Conservation (phyloP, 805 yeast species). For the Metschnikowia aberdeeniae region DNA sequence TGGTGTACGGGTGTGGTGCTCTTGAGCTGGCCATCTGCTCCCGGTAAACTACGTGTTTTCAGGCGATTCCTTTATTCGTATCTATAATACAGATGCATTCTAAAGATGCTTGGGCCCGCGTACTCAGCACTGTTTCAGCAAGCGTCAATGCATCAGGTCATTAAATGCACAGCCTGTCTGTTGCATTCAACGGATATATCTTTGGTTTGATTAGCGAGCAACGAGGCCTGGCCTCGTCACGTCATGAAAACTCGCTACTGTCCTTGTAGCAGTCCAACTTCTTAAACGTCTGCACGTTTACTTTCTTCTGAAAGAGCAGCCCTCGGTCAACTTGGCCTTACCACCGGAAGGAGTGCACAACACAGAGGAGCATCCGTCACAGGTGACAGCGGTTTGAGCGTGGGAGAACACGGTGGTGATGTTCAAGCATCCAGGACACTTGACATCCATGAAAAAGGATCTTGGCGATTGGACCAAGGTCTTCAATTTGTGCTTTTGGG, state of each 20-base stretch:
- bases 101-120: conserved; percentile 10
- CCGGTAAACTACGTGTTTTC: background rate
- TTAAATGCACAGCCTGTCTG: conserved; percentile 14
- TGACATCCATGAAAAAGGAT: conserved; percentile 99
- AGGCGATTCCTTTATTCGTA: conserved; percentile 2
- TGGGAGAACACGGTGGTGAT: conserved; percentile 99
- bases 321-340: conserved; percentile 99
- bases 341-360: conserved; percentile 99
- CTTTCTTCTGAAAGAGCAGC: conserved; percentile 99
- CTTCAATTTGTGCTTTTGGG: conserved; percentile 95
- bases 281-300: conserved; percentile 36
- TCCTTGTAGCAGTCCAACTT: background rate
- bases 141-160: conserved; percentile 11
- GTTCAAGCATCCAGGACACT: conserved; percentile 99
- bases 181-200: conserved; percentile 2
- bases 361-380: conserved; percentile 98
- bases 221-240: conserved; percentile 2
- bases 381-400: conserved; percentile 99
- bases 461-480: conserved; percentile 96
- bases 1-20: conserved; percentile 1
- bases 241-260: background rate
- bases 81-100: conserved; percentile 20
- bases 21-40: no score
- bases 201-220: conserved; percentile 3
- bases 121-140: conserved; percentile 19